Conservation (phyloP, 1,139 yeast genomes). For the Blastobotrys capitulatus region DNA sequence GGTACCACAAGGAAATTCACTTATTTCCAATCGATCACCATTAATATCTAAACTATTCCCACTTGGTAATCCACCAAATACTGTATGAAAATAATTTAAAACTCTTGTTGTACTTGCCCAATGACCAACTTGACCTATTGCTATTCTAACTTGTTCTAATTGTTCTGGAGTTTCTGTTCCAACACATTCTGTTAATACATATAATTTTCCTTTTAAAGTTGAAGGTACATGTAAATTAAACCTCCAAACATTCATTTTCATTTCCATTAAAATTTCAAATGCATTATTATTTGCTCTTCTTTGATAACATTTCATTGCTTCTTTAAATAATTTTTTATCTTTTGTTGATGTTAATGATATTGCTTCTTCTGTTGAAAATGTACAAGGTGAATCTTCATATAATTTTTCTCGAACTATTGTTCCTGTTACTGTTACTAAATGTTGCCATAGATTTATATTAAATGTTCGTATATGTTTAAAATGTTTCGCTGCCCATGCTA, state of each 20-base stretch:
- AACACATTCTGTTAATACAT: conserved; percentile 1
- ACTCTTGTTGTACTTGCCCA: conserved; percentile 7
- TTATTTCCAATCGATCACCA: conserved; percentile 6
- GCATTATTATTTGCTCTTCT: conserved; percentile 7
- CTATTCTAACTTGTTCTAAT: conserved; percentile 1
- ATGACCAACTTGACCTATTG: conserved; percentile 5
- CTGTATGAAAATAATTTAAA: conserved; percentile 7
- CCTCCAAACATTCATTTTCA: conserved; percentile 10
- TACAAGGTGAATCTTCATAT: conserved; percentile 7
- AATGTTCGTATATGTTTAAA: conserved; percentile 5
- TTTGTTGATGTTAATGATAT: neutral
- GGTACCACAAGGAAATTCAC: conserved; percentile 8
- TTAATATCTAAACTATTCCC: conserved; percentile 5
- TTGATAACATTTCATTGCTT: conserved; percentile 5
- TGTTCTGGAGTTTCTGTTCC: conserved; percentile 5
- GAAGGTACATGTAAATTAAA: conserved; percentile 8
- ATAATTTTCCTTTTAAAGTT: conserved; percentile 3
- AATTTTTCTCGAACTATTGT: conserved; percentile 9
- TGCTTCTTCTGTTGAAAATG: neutral
- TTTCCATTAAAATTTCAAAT: conserved; percentile 8
- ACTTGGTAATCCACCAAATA: conserved; percentile 9
- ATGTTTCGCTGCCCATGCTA: conserved; percentile 8
- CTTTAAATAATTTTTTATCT: conserved; percentile 5
- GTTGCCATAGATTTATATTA: conserved; percentile 7
- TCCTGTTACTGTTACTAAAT: conserved; percentile 9